These are phyloP conservation scores for Viridothelium virens DNA, from an alignment of 495 filamentous ascomycete species.

Conservation along the genomic window DNA sequence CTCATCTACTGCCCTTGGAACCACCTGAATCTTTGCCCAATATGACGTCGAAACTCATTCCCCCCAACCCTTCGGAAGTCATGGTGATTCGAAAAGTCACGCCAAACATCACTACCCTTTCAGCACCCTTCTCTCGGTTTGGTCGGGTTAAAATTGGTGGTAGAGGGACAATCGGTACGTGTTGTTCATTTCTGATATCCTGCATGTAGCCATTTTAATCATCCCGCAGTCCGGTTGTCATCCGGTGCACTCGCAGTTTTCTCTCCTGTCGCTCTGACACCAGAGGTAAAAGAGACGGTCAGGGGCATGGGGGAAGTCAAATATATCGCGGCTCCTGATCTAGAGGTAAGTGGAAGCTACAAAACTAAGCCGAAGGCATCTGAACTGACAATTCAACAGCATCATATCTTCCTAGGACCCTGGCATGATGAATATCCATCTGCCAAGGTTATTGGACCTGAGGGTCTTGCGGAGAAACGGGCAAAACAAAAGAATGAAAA, in stretches of 20 bases:
- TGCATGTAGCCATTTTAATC: background rate
- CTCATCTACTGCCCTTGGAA: background rate
- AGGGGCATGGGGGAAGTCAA: conserved; percentile 60
- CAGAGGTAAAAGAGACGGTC: conserved; percentile 63
- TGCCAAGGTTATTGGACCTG: conserved; percentile 73
- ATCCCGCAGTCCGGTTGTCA: conserved; percentile 57
- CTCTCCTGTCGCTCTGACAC: conserved; percentile 77
- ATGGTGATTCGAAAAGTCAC: conserved; percentile 84
- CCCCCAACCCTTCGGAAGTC: conserved; percentile 59
- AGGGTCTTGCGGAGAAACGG: conserved; percentile 82
- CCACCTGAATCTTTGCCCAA: background rate
- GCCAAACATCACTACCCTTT: conserved; percentile 72
- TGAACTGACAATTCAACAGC: conserved; percentile 30
- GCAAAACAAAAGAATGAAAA: conserved; percentile 55
- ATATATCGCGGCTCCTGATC: conserved; percentile 80
- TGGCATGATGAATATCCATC: conserved; percentile 74
- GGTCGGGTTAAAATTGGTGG: conserved; percentile 76
- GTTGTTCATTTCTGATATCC: background rate
- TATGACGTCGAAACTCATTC: conserved; percentile 43
- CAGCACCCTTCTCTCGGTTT: conserved; percentile 76
- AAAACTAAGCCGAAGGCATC: background rate
- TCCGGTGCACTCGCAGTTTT: conserved; percentile 79
- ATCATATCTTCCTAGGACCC: conserved; percentile 80
- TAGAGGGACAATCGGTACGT: conserved; percentile 72
- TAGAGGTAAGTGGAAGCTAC: conserved; percentile 42